A percentile compares a stretch with the other conserved stretches of the same genome.
Conservation (phyloP, 1,284 basidiomycete genomes). For the Malassezia caprae region DNA sequence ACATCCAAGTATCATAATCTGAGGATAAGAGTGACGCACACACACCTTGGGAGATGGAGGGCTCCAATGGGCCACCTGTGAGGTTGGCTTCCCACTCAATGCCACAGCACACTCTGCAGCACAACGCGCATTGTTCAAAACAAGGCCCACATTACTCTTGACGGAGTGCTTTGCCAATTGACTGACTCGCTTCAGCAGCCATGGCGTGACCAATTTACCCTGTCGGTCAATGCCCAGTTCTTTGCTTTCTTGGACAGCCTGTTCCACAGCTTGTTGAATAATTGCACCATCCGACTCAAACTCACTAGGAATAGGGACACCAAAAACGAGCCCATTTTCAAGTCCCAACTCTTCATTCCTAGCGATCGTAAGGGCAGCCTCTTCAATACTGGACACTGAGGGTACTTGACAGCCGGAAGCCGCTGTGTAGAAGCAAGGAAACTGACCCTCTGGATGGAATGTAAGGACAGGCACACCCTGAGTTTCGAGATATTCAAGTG, state of each 20-base stretch:
- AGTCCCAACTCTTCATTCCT: conserved; percentile 58
- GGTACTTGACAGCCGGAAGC: conserved; percentile 68
- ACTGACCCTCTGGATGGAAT: conserved; percentile 60
- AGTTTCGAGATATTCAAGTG: conserved; percentile 93
- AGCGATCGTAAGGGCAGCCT: conserved; percentile 47
- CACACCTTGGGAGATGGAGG: background rate
- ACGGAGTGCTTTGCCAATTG: conserved; percentile 63
- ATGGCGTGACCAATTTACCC: conserved; percentile 90
- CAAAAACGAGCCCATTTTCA: conserved; percentile 56
- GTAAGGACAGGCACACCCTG: conserved; percentile 83
- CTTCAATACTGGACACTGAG: conserved; percentile 16
- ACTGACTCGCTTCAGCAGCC: conserved; percentile 74
- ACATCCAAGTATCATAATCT: conserved; percentile 32
- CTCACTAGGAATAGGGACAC: conserved; percentile 75
- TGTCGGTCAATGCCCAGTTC: conserved; percentile 66
- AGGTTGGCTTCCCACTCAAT: conserved; percentile 36
- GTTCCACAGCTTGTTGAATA: conserved; percentile 73
- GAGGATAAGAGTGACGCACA: background rate
- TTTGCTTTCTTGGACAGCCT: conserved; percentile 73
- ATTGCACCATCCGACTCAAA: conserved; percentile 60
- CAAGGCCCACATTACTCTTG: conserved; percentile 66
- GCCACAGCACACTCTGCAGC: conserved; percentile 74
- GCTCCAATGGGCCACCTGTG: conserved; percentile 17
- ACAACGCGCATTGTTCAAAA: conserved; percentile 80
- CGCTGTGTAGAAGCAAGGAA: conserved; percentile 88